A percentile compares a stretch with the other conserved stretches of the same genome.
Evolutionary conservation across 805 yeast genomes (phyloP).

Genomic region (Torulaspora delbrueckii): DNA sequence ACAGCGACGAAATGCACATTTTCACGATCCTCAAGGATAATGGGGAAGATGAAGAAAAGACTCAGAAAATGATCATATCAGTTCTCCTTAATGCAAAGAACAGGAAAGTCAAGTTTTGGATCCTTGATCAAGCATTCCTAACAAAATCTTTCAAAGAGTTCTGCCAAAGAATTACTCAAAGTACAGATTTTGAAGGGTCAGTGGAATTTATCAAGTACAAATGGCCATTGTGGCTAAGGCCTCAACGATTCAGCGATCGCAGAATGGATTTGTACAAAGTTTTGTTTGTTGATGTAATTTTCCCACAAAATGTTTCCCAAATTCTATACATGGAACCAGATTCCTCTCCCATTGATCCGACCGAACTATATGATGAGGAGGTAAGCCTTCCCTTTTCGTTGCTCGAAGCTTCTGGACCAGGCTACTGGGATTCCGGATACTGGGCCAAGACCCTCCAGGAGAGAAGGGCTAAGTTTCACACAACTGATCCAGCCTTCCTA

Average conservation of each 20-base stretch:
- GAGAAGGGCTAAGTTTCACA: conserved; percentile 54
- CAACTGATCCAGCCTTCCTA: conserved; percentile 79
- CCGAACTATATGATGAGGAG: conserved; percentile 47
- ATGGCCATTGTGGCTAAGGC: conserved; percentile 89
- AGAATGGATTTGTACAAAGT: conserved; percentile 87
- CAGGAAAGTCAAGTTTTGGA: conserved; percentile 66
- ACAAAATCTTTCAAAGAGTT: conserved; percentile 44
- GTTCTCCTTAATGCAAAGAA: conserved; percentile 2
- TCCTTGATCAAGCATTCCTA: conserved; percentile 64
- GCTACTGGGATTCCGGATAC: conserved; percentile 89
- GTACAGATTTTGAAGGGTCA: conserved; percentile 4
- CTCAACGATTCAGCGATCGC: conserved; percentile 72
- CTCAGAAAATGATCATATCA: conserved; percentile 16
- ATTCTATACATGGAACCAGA: conserved; percentile 73
- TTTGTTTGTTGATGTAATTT: conserved; percentile 76
- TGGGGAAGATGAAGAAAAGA: conserved; percentile 15
- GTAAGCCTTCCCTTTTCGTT: conserved; percentile 52
- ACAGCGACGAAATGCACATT: conserved; percentile 15
- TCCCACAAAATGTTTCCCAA: conserved; percentile 70
- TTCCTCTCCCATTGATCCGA: conserved; percentile 70
- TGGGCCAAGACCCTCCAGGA: conserved; percentile 65
- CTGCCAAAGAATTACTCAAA: conserved; percentile 40
- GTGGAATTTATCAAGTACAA: conserved; percentile 70
- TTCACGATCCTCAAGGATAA: conserved; percentile 19
- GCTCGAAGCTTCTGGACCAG: conserved; percentile 75